A percentile compares a stretch with the other conserved stretches of the same genome.
phyloP scores from a whole-genome alignment of 2,329 filamentous ascomycete species.

The Oidium heveae region DNA sequence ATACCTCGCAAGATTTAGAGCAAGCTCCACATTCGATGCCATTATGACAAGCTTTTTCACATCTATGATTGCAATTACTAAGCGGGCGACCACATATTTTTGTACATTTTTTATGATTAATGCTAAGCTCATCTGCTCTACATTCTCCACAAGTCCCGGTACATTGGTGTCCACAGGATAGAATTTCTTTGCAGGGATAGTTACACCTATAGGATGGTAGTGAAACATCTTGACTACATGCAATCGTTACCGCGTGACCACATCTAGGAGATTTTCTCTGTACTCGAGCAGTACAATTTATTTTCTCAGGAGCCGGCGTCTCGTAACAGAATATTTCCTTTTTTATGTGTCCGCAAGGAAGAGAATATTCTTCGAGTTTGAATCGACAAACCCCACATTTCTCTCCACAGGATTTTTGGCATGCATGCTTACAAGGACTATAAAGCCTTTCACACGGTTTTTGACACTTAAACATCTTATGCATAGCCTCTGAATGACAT shows the following conservation, averaged over 20 bases:
- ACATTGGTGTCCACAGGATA: slow-evolving; percentile 37
- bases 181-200: slow-evolving; percentile 24
- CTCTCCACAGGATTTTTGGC: slow-evolving; percentile 20
- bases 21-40: background rate
- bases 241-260: slow-evolving; percentile 23
- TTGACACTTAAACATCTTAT: slow-evolving; percentile 21
- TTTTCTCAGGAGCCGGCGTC: slow-evolving; percentile 18
- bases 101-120: background rate
- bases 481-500: slow-evolving; percentile 23
- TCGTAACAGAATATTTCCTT: slow-evolving; percentile 16
- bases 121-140: background rate
- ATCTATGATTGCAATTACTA: background rate
- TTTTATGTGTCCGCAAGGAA: slow-evolving; percentile 20
- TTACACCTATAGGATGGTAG: background rate
- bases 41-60: background rate
- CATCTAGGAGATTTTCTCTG: slow-evolving; percentile 26
- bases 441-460: slow-evolving; percentile 20
- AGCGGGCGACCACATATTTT: background rate
- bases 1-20: no score
- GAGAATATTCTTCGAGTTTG: slow-evolving; percentile 10
- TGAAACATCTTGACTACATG: slow-evolving; percentile 21
- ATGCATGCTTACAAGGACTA: slow-evolving; percentile 20
- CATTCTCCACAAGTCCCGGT: slow-evolving; percentile 38
- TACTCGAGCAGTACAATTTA: slow-evolving; percentile 25
- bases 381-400: slow-evolving; percentile 18